Conservation (phyloP, 345 rosid species). For the Acer negundo region DNA sequence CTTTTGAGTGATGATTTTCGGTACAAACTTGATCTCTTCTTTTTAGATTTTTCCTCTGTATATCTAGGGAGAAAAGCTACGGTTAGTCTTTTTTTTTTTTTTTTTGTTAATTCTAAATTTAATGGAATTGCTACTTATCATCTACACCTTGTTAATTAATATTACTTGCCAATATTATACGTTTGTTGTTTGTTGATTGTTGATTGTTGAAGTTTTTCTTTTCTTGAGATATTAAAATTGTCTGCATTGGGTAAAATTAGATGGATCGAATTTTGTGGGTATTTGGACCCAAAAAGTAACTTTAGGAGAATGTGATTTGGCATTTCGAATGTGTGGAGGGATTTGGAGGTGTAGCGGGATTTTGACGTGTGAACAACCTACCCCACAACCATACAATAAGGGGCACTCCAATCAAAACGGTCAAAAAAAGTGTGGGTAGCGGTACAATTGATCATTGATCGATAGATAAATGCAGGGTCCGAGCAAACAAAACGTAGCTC, state of each 20-base stretch:
- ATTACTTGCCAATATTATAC: too few relatives aligned
- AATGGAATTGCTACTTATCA: background rate
- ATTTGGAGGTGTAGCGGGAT: background rate
- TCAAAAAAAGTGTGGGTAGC: background rate
- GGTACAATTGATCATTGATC: too few relatives aligned
- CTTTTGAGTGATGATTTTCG: constrained; percentile 24
- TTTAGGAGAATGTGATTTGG: too few relatives aligned
- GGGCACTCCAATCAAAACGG: too few relatives aligned
- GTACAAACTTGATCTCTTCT: constrained; percentile 25
- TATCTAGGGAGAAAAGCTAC: constrained; percentile 30
- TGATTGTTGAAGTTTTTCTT: background rate
- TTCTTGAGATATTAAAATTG: background rate
- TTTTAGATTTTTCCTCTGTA: constrained; percentile 33
- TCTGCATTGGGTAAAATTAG: background rate
- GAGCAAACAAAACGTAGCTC: too few relatives aligned
- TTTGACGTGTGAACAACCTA: constrained; percentile 10
- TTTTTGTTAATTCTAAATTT: background rate
- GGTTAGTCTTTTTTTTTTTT: constrained; percentile 4
- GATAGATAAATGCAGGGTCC: too few relatives aligned
- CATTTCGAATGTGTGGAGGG: background rate
- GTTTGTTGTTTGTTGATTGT: background rate
- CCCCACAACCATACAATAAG: background rate
- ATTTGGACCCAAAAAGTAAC: too few relatives aligned
- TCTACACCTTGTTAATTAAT: background rate
- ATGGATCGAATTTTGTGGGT: background rate